Conservation (phyloP, 1,284 basidiomycete species). For the Irpex sp. region DNA sequence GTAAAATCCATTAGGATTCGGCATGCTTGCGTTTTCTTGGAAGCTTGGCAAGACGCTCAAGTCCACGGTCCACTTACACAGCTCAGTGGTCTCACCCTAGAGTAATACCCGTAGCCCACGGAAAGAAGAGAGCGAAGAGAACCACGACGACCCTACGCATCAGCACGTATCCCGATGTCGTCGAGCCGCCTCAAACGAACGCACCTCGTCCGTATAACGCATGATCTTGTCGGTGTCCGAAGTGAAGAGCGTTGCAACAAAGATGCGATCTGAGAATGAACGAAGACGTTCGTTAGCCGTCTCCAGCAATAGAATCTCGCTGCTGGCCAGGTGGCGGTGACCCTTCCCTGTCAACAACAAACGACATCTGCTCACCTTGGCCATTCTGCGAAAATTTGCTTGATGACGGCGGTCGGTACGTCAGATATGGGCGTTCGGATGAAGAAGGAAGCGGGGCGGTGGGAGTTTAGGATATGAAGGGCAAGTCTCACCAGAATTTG, state of each 20-base stretch:
- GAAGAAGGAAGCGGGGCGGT: constrained; percentile 12
- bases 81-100: constrained; percentile 62
- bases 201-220: constrained; percentile 75
- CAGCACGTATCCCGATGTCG: constrained; percentile 2
- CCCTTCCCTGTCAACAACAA: not conserved
- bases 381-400: constrained; percentile 72
- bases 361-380: constrained; percentile 45
- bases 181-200: constrained; percentile 19
- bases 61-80: constrained; percentile 86
- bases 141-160: not conserved
- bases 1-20: constrained; percentile 65
- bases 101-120: constrained; percentile 17
- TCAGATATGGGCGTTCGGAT: constrained; percentile 12
- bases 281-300: constrained; percentile 1
- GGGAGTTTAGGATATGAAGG: not conserved
- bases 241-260: constrained; percentile 75
- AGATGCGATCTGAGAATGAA: constrained; percentile 54
- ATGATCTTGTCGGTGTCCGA: constrained; percentile 69
- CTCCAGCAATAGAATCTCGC: not conserved
- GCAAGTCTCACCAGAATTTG: constrained; percentile 62
- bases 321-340: not conserved
- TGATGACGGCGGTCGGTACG: constrained; percentile 14
- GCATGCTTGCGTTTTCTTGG: constrained; percentile 56
- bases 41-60: constrained; percentile 72
- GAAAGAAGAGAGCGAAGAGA: no score